These are phyloP conservation scores for Trypanosomatidae sp. DNA, from an alignment of 208 protist species.

Conservation along the genomic window DNA sequence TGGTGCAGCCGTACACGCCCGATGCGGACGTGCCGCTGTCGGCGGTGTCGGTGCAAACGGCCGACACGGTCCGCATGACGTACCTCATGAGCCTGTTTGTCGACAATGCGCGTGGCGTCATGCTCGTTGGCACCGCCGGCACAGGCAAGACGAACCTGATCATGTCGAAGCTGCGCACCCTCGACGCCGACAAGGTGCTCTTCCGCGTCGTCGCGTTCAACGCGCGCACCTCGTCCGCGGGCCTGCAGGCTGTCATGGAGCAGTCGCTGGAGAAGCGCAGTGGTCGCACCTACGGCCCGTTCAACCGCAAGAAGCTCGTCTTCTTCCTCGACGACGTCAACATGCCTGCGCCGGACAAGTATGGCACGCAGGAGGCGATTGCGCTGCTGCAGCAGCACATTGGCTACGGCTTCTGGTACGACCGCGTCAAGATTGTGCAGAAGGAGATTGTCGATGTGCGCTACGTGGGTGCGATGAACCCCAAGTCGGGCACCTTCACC, in stretches of 20 bases:
- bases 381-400: slow-evolving; percentile 96
- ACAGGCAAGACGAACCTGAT: slow-evolving; percentile 97
- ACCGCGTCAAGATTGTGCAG: slow-evolving; percentile 90
- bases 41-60: slow-evolving; percentile 90
- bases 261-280: slow-evolving; percentile 94
- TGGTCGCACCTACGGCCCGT: slow-evolving; percentile 92
- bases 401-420: slow-evolving; percentile 97
- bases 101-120: slow-evolving; percentile 88
- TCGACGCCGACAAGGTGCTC: slow-evolving; percentile 88
- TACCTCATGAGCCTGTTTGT: slow-evolving; percentile 92
- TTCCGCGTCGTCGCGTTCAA: slow-evolving; percentile 95
- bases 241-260: slow-evolving; percentile 94
- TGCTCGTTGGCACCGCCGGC: slow-evolving; percentile 95
- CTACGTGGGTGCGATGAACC: slow-evolving; percentile 97
- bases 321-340: slow-evolving; percentile 99
- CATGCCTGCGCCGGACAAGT: slow-evolving; percentile 97
- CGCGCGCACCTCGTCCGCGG: slow-evolving; percentile 84
- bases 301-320: slow-evolving; percentile 94
- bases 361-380: slow-evolving; percentile 96
- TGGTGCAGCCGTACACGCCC: slow-evolving; percentile 88
- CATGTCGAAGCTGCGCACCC: slow-evolving; percentile 89
- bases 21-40: slow-evolving; percentile 82
- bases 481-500: slow-evolving; percentile 96
- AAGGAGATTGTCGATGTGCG: slow-evolving; percentile 94
- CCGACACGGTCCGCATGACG: slow-evolving; percentile 92